phyloP scores from a whole-genome alignment of 306 rosid genomes.

The Trifolium dubium region DNA sequence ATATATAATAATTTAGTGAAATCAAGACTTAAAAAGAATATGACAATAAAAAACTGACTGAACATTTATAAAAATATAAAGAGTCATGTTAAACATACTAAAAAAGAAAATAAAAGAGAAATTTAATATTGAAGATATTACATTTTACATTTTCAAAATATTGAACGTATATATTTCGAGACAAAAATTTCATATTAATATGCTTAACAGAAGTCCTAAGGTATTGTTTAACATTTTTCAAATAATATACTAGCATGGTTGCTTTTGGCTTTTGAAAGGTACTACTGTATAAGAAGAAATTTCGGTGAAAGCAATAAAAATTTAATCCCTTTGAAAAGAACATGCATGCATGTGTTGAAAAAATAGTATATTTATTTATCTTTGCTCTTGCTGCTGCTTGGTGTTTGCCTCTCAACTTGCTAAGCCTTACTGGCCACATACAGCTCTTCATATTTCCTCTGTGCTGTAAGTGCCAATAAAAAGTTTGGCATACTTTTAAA shows the following conservation, averaged over 20 bases:
- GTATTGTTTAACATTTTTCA: too few relatives aligned
- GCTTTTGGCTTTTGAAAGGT: neutral
- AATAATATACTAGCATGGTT: too few relatives aligned
- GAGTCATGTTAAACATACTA: too few relatives aligned
- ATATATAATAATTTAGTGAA: neutral
- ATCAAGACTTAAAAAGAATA: neutral
- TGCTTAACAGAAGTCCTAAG: too few relatives aligned
- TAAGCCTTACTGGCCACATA: too few relatives aligned
- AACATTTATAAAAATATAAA: neutral
- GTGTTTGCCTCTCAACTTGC: neutral
- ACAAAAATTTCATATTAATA: too few relatives aligned
- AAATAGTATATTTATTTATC: too few relatives aligned
- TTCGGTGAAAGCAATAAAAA: neutral
- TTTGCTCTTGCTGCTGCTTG: neutral
- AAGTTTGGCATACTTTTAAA: conserved; percentile 9
- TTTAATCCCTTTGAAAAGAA: neutral
- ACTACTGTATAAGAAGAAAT: neutral
- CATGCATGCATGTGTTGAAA: too few relatives aligned
- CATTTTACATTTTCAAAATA: too few relatives aligned
- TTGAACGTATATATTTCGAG: too few relatives aligned
- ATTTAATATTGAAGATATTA: too few relatives aligned
- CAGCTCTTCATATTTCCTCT: neutral
- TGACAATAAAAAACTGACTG: neutral
- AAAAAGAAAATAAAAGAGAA: too few relatives aligned
- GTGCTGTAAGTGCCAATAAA: neutral